Percentiles rank a stretch among this genome's conserved stretches.
Evolutionary conservation across 106 monocot species (phyloP).

Genomic region (Platanthera zijinensis): DNA sequence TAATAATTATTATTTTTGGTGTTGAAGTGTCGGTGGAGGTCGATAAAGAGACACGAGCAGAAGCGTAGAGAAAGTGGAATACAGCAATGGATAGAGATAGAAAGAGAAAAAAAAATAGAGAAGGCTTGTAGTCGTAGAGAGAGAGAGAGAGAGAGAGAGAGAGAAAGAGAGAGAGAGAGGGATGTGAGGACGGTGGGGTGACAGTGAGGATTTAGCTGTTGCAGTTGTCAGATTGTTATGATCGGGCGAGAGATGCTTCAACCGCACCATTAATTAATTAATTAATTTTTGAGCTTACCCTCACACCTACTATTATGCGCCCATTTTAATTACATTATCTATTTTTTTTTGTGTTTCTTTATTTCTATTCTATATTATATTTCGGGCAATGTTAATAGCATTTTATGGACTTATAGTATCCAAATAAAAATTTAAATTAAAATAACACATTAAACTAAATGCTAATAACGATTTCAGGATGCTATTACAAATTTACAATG

Average conservation of each 20-base stretch:
- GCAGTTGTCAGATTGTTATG: neutral
- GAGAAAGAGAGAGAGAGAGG: neutral
- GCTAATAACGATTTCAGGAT: too few species aligned
- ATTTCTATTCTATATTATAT: neutral
- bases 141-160: neutral
- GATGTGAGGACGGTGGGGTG: too few species aligned
- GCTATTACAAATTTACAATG: too few species aligned
- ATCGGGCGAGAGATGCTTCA: neutral
- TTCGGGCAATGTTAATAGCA: too few species aligned
- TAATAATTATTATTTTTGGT: neutral
- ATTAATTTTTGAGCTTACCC: neutral
- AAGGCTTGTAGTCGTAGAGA: neutral
- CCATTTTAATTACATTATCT: neutral
- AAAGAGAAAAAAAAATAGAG: neutral
- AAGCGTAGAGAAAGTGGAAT: neutral
- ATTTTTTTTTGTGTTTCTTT: neutral
- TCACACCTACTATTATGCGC: neutral
- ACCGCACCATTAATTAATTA: neutral
- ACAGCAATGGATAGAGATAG: neutral
- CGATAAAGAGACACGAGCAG: neutral
- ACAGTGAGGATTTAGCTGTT: neutral
- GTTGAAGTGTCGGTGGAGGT: neutral
- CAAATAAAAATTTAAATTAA: too few species aligned
- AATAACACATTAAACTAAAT: too few species aligned
- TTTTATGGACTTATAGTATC: too few species aligned